A percentile compares a stretch with the other conserved stretches of the same genome.
Conservation (phyloP, 805 yeast genomes). For the Yamadazyma endophytica region DNA sequence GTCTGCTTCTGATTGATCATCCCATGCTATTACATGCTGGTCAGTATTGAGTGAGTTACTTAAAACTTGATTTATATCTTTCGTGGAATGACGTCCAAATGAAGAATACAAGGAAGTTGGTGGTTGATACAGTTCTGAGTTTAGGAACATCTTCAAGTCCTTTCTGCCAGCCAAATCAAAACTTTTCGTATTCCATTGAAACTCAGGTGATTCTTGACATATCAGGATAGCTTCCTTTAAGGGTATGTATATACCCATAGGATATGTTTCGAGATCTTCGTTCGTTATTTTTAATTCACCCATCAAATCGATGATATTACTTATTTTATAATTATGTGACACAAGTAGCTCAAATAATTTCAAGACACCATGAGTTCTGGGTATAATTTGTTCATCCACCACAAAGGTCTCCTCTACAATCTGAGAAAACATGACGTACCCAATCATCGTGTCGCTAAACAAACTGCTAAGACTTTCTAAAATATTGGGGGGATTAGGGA, state of each 20-base stretch:
- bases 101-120: slow-evolving; percentile 10
- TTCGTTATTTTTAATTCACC: slow-evolving; percentile 50
- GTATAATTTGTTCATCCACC: slow-evolving; percentile 59
- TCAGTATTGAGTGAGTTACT: slow-evolving; percentile 32
- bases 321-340: slow-evolving; percentile 47
- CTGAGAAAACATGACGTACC: slow-evolving; percentile 64
- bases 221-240: slow-evolving; percentile 55
- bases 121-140: slow-evolving; percentile 11
- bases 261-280: slow-evolving; percentile 61
- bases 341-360: slow-evolving; percentile 60
- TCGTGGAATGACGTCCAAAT: slow-evolving; percentile 3
- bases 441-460: slow-evolving; percentile 38
- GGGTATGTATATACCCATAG: slow-evolving; percentile 67
- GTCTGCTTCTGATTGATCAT: slow-evolving; percentile 67
- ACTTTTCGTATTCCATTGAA: slow-evolving; percentile 43
- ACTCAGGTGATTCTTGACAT: slow-evolving; percentile 51
- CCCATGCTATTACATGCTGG: slow-evolving; percentile 58
- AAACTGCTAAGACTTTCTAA: slow-evolving; percentile 53
- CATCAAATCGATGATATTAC: slow-evolving; percentile 59
- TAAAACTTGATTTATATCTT: slow-evolving; percentile 40
- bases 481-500: slow-evolving; percentile 58
- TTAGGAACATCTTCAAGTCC: slow-evolving; percentile 46
- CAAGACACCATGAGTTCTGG: slow-evolving; percentile 57
- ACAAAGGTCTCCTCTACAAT: slow-evolving; percentile 58
- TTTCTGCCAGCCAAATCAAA: slow-evolving; percentile 63